Evolutionary conservation across 1,139 yeast genomes (phyloP), one percentile per base, ranked within the genome.

Genomic region (Geotrichum carabidarum): DNA sequence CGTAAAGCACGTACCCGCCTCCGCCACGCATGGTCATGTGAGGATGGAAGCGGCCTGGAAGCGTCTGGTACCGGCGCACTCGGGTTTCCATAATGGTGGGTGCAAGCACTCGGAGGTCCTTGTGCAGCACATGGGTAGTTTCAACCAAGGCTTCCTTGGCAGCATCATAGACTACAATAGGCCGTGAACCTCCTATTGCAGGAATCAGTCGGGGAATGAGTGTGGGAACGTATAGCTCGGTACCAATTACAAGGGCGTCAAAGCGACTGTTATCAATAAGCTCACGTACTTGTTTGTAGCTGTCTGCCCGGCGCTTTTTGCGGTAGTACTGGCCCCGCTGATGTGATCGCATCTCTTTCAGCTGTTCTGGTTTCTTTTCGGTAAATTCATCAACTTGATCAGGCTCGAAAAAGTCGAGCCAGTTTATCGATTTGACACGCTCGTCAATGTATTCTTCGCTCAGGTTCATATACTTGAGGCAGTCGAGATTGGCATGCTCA

Each of bases 21-120:
- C 85, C 91, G 2, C 96, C 91, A 66, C 90, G 79, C 78, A 85
- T 84, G 0, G 97, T 87, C 99, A 93, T 94, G 58, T 84, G 70
- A 0, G 99, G 99, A 69, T 94, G 99, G 68, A 93, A 76, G 67
- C 95, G 82, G 8, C 99, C 99, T 9, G 95, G 90, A 32, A 93
- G 81, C 4, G 97, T 90, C 71, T 93, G 99, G 68, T 86, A 89
- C 51, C 84, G 85, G 60, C 97, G 81, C 8, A 87, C 95, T 58
- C 89, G 77, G 0, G 95, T 81, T 68, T 91, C 97, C 58, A 80
- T 76, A 31, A 94, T 81, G 2, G 90, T 80, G 6, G 97, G 96
- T 0, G 95, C 94, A 62, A 93, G 75, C 9, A 89, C 79, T 51
- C 91, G 76, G 60, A 80, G 76, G 62, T 89, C 95, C 47, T 74